Percentiles rank a stretch among this genome's conserved stretches.
These are phyloP conservation scores for Fusarium sp. DNA, from an alignment of 2,329 filamentous ascomycete genomes.

Conservation along the genomic window DNA sequence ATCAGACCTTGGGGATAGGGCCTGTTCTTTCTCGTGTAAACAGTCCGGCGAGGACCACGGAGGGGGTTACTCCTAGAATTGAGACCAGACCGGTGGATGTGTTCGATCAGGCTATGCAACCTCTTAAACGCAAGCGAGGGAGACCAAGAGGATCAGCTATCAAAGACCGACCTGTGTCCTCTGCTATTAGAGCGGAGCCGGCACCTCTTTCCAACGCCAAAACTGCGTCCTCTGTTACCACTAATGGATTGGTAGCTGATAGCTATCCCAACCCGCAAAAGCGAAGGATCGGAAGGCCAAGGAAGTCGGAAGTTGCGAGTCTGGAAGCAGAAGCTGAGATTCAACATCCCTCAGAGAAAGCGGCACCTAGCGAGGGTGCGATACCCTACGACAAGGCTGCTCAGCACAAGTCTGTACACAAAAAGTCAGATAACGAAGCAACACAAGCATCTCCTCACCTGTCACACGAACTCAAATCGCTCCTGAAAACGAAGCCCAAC, in stretches of 20 bases:
- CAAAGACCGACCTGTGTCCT: neutral
- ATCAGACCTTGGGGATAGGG: neutral
- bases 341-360: neutral
- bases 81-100: neutral
- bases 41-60: neutral
- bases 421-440: neutral
- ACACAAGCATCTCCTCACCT: neutral
- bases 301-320: conserved; percentile 6
- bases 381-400: neutral
- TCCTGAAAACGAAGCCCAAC: conserved; percentile 29
- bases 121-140: conserved; percentile 40
- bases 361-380: neutral
- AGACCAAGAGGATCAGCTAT: conserved; percentile 36
- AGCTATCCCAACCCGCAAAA: neutral
- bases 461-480: conserved; percentile 34
- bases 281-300: conserved; percentile 19
- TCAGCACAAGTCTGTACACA: neutral
- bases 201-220: no score
- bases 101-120: neutral
- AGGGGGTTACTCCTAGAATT: neutral
- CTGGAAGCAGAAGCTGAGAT: neutral
- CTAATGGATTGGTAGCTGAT: neutral
- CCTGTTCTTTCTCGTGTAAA: neutral
- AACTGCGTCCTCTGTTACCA: no score
- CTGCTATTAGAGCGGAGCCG: no score